Evolutionary conservation across 164 flowering plant genomes (phyloP).

Genomic region (Cinnamomum chago): DNA sequence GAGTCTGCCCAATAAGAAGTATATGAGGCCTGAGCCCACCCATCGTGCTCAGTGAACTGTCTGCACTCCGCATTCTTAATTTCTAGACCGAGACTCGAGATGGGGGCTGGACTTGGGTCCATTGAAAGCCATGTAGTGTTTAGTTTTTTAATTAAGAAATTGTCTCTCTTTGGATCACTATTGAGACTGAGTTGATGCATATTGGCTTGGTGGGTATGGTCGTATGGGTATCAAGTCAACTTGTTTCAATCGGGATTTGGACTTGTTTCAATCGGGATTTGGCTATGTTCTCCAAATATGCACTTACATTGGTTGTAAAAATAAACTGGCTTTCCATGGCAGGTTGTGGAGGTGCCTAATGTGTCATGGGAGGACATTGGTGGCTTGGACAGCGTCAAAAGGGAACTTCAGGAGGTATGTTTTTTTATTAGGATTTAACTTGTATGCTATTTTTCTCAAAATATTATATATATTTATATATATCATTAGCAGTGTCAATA

Average conservation of each 20-base stretch:
- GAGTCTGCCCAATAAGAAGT: no score
- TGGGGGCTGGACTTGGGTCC: no score
- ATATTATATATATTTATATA: no score
- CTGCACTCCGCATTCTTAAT: no score
- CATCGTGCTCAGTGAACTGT: no score
- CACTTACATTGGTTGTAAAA: conserved; percentile 1
- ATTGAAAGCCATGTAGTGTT: no score
- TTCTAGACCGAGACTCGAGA: no score
- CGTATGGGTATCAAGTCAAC: no score
- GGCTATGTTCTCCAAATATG: neutral
- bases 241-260: neutral
- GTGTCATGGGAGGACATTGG: conserved; percentile 72
- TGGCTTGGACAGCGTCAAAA: conserved; percentile 61
- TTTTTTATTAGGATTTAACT: neutral
- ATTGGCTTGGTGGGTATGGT: no score
- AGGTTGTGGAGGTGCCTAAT: conserved; percentile 80
- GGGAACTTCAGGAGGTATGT: conserved; percentile 46
- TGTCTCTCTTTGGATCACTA: no score
- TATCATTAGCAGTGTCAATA: neutral
- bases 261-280: neutral
- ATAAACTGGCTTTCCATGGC: conserved; percentile 5
- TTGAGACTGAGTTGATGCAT: neutral
- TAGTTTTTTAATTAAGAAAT: no score
- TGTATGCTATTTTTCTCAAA: neutral
- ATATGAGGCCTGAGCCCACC: no score